phyloP scores from a whole-genome alignment of 768 basidiomycete genomes.

The Rhodosporidiobolus sp. region DNA sequence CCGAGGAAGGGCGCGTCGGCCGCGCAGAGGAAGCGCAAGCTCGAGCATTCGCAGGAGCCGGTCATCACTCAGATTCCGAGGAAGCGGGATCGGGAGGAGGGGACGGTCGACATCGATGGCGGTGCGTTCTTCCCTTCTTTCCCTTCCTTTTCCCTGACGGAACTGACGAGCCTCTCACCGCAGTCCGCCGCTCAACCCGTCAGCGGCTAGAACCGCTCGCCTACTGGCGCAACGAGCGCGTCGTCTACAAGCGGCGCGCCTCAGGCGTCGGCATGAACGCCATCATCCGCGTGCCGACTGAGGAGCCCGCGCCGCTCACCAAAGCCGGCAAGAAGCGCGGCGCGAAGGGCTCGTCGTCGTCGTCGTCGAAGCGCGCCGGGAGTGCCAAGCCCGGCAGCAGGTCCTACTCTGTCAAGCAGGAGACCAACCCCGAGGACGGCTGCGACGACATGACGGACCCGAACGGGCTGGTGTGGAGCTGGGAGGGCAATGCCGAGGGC shows the following conservation, averaged over 20 bases:
- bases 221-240: conserved; percentile 88
- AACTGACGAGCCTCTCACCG: conserved; percentile 36
- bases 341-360: neutral
- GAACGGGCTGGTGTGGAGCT: conserved; percentile 67
- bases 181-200: conserved; percentile 69
- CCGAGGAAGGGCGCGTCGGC: neutral
- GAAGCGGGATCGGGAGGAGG: conserved; percentile 18
- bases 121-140: conserved; percentile 27
- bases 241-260: conserved; percentile 70
- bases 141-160: neutral
- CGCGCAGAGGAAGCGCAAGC: neutral
- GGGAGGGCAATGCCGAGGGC: conserved; percentile 60
- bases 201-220: conserved; percentile 70
- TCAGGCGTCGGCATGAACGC: conserved; percentile 60
- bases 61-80: conserved; percentile 3
- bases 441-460: conserved; percentile 57
- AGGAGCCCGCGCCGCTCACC: conserved; percentile 56
- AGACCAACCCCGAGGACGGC: conserved; percentile 22
- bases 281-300: conserved; percentile 61
- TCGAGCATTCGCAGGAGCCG: neutral
- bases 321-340: conserved; percentile 42
- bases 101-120: conserved; percentile 37
- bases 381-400: conserved; percentile 24
- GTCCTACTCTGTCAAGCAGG: conserved; percentile 30
- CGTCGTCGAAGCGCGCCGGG: conserved; percentile 13